Conservation (phyloP, 1,284 basidiomycete species). For the Ustilago xerochloae region DNA sequence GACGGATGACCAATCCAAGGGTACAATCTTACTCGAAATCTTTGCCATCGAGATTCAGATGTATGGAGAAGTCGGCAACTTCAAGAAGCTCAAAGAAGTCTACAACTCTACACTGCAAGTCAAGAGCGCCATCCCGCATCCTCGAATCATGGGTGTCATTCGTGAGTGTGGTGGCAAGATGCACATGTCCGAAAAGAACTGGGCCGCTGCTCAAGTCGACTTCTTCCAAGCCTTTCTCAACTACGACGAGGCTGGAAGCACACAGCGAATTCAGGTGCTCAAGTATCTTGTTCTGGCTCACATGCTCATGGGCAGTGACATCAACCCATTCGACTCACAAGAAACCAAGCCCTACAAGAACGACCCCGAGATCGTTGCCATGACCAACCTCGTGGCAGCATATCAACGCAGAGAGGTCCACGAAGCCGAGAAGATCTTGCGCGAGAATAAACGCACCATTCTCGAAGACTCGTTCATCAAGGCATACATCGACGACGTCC, state of each 20-base stretch:
- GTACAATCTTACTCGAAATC: slow-evolving; percentile 94
- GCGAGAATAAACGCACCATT: slow-evolving; percentile 90
- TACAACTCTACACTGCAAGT: slow-evolving; percentile 94
- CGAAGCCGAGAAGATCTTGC: slow-evolving; percentile 91
- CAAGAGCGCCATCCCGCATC: slow-evolving; percentile 96
- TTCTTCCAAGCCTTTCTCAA: slow-evolving; percentile 99
- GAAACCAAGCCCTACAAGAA: slow-evolving; percentile 99
- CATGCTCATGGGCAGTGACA: slow-evolving; percentile 97
- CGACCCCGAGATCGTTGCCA: slow-evolving; percentile 94
- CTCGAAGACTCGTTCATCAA: slow-evolving; percentile 94
- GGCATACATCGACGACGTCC: slow-evolving; percentile 91
- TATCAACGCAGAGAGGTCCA: slow-evolving; percentile 97
- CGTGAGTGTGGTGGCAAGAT: slow-evolving; percentile 99
- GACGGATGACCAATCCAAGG: slow-evolving; percentile 84
- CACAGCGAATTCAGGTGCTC: slow-evolving; percentile 94
- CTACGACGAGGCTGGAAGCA: slow-evolving; percentile 97
- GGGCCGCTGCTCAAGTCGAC: slow-evolving; percentile 95
- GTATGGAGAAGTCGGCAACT: slow-evolving; percentile 95
- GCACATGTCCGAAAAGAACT: slow-evolving; percentile 99
- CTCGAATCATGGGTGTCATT: slow-evolving; percentile 97
- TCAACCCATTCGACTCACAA: slow-evolving; percentile 99
- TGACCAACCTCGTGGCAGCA: slow-evolving; percentile 95
- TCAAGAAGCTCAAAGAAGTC: slow-evolving; percentile 95
- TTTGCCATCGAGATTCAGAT: slow-evolving; percentile 99
- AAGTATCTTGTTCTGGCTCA: slow-evolving; percentile 98